Evolutionary conservation across 495 filamentous ascomycete species (phyloP).

Genomic region (Diplogelasinospora grovesii): DNA sequence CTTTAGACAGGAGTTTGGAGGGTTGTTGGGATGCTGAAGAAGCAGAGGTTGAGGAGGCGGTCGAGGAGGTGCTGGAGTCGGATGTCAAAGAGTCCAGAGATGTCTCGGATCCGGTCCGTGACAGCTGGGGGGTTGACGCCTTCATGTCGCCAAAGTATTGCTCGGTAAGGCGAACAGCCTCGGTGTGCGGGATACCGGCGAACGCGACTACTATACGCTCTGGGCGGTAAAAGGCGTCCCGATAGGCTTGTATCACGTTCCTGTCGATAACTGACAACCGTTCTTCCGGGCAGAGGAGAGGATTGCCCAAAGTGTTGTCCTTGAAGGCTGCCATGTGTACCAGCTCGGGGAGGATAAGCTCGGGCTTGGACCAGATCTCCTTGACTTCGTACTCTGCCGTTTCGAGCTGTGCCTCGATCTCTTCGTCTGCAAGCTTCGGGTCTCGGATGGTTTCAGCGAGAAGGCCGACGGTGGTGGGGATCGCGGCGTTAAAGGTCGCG

Average conservation of each 20-base stretch:
- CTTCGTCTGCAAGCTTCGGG: constrained; percentile 81
- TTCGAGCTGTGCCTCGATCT: constrained; percentile 77
- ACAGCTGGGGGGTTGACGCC: constrained; percentile 43
- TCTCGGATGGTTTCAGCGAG: constrained; percentile 93
- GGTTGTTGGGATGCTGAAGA: constrained; percentile 35
- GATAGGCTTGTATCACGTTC: constrained; percentile 67
- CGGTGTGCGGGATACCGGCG: constrained; percentile 77
- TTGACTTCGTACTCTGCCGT: constrained; percentile 92
- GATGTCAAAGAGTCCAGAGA: constrained; percentile 34
- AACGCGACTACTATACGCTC: constrained; percentile 93
- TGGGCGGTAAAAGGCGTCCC: constrained; percentile 76
- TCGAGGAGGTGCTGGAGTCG: constrained; percentile 30
- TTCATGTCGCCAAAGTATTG: constrained; percentile 90
- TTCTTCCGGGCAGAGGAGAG: constrained; percentile 84
- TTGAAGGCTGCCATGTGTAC: constrained; percentile 92
- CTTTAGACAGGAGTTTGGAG: constrained; percentile 67
- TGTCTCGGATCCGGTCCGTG: constrained; percentile 50
- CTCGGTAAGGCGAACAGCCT: constrained; percentile 73
- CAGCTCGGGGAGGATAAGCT: constrained; percentile 91
- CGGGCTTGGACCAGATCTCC: constrained; percentile 97
- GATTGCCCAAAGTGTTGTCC: constrained; percentile 92
- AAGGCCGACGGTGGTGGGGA: constrained; percentile 73
- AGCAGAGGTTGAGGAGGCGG: constrained; percentile 32
- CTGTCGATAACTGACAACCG: constrained; percentile 70
- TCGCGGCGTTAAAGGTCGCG: constrained; percentile 92